Conservation (phyloP, 2,329 filamentous ascomycete species). For the Stachybotrys chlorohalonatus region DNA sequence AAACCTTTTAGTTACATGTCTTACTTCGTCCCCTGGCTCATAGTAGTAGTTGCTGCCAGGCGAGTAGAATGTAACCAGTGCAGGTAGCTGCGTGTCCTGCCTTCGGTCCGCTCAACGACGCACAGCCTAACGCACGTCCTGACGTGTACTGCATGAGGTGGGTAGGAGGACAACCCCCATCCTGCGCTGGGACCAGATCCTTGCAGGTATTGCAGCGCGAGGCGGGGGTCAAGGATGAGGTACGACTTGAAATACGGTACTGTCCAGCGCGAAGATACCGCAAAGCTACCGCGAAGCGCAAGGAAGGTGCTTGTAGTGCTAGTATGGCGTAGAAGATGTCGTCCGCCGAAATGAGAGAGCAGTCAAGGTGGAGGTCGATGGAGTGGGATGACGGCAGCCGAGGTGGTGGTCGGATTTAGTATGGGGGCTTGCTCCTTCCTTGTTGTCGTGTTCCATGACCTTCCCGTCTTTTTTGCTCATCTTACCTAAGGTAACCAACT, state of each 20-base stretch:
- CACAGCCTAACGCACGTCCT: background rate
- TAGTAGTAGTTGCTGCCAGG: too few relatives aligned
- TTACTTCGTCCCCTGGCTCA: too few relatives aligned
- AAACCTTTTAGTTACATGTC: too few relatives aligned
- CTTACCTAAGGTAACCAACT: background rate
- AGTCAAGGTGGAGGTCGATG: background rate
- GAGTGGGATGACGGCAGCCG: background rate
- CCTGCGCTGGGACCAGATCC: background rate
- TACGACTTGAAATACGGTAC: too few relatives aligned
- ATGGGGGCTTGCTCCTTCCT: background rate
- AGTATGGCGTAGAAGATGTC: too few relatives aligned
- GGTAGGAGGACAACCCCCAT: background rate
- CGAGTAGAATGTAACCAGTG: too few relatives aligned
- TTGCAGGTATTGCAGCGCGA: background rate
- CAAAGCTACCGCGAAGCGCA: too few relatives aligned
- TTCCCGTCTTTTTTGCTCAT: background rate
- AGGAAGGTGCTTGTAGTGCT: too few relatives aligned
- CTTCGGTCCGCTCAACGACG: background rate
- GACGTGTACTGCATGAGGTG: background rate
- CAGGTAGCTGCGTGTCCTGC: too few relatives aligned
- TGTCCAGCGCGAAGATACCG: too few relatives aligned
- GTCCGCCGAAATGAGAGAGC: too few relatives aligned
- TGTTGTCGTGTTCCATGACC: background rate
- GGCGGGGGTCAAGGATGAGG: too few relatives aligned
- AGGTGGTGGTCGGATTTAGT: background rate